phyloP scores from a whole-genome alignment of 805 yeast genomes.

The Candida multigemmis region DNA sequence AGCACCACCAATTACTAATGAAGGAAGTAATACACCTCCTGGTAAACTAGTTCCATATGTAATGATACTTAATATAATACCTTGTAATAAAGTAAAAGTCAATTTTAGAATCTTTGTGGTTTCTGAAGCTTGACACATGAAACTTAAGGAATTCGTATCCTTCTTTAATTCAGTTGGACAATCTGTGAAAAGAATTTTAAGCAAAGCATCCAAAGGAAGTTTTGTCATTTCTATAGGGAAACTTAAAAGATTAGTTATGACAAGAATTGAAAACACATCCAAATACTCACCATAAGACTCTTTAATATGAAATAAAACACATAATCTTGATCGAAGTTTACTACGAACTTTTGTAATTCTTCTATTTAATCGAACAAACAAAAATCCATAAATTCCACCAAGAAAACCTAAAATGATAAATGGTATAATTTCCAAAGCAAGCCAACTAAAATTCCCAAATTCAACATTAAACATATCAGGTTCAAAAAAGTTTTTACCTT shows the following conservation, averaged over 20 bases:
- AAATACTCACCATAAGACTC: slow-evolving; percentile 18
- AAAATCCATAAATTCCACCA: slow-evolving; percentile 62
- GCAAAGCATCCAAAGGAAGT: slow-evolving; percentile 45
- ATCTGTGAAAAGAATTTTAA: slow-evolving; percentile 62
- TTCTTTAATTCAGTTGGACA: slow-evolving; percentile 28
- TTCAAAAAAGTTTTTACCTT: slow-evolving; percentile 31
- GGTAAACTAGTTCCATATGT: slow-evolving; percentile 64
- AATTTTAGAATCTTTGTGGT: slow-evolving; percentile 15
- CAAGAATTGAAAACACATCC: slow-evolving; percentile 41
- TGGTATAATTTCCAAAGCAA: slow-evolving; percentile 60
- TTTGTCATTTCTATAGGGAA: slow-evolving; percentile 49
- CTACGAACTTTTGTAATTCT: slow-evolving; percentile 23
- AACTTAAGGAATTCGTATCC: slow-evolving; percentile 14
- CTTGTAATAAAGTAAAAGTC: slow-evolving; percentile 35
- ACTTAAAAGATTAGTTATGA: slow-evolving; percentile 44
- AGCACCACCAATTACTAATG: slow-evolving; percentile 53
- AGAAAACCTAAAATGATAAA: slow-evolving; percentile 60
- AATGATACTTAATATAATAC: slow-evolving; percentile 54
- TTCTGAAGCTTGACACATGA: slow-evolving; percentile 27
- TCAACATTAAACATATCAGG: slow-evolving; percentile 54
- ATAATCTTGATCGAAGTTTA: slow-evolving; percentile 11
- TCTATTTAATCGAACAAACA: slow-evolving; percentile 40
- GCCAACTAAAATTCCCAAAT: slow-evolving; percentile 64
- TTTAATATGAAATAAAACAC: slow-evolving; percentile 9
- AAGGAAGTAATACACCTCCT: slow-evolving; percentile 60